Percentiles rank a stretch among this genome's conserved stretches.
Evolutionary conservation across 2,329 filamentous ascomycete genomes (phyloP).

Genomic region (Mollisia scopiformis): DNA sequence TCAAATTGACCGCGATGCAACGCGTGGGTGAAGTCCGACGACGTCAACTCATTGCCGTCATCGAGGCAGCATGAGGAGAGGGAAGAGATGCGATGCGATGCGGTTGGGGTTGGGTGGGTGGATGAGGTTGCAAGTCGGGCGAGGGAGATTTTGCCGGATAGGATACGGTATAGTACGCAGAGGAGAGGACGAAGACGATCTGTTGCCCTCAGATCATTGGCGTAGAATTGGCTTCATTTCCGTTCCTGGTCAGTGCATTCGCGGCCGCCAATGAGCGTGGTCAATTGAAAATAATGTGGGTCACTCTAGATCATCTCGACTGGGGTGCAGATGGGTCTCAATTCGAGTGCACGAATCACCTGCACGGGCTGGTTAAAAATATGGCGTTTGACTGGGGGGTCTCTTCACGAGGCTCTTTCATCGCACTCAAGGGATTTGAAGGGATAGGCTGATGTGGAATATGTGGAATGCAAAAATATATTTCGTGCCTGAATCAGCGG

Average conservation of each 20-base stretch:
- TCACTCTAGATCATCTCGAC: too few relatives aligned
- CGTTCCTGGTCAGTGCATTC: not conserved
- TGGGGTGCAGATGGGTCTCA: too few relatives aligned
- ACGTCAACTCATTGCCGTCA: constrained; percentile 20
- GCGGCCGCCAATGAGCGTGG: not conserved
- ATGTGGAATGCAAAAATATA: not conserved
- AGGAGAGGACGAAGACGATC: not conserved
- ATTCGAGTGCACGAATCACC: not conserved
- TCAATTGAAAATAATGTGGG: too few relatives aligned
- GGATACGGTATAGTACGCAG: not conserved
- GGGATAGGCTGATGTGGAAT: constrained; percentile 2
- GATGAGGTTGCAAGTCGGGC: not conserved
- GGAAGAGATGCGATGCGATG: not conserved
- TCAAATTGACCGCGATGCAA: constrained; percentile 16
- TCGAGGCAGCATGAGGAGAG: not conserved
- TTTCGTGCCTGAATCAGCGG: too few relatives aligned
- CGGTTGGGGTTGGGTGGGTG: not conserved
- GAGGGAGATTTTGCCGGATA: not conserved
- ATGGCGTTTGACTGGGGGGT: not conserved
- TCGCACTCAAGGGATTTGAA: not conserved
- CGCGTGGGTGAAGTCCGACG: constrained; percentile 9
- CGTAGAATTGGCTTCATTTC: not conserved
- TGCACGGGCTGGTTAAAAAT: not conserved
- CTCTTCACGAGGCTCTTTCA: not conserved
- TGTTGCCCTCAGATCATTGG: not conserved